Percentiles rank a stretch among this genome's conserved stretches.
Evolutionary conservation across 2,329 filamentous ascomycete species (phyloP).

Genomic region (Beauveria bassiana): DNA sequence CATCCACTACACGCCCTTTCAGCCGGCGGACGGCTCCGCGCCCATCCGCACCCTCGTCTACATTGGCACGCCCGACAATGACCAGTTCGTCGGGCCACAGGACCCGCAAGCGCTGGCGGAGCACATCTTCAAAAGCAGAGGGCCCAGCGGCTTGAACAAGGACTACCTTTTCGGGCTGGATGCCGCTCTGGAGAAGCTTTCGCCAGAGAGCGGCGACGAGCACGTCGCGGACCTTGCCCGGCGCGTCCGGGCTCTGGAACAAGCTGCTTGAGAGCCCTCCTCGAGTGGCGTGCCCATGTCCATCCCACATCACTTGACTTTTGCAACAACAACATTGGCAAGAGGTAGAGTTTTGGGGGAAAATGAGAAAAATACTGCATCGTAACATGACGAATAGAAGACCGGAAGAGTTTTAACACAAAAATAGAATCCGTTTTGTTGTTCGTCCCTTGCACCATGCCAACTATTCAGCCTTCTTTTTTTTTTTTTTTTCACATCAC

Average conservation of each 20-base stretch:
- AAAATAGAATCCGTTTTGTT: background rate
- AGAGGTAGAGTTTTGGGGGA: background rate
- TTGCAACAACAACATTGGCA: too few relatives aligned
- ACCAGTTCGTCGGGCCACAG: constrained; percentile 82
- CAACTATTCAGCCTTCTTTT: background rate
- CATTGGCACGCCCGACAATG: constrained; percentile 88
- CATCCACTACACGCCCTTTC: constrained; percentile 83
- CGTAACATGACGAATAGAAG: constrained; percentile 7
- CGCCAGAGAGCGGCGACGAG: constrained; percentile 68
- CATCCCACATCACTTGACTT: constrained; percentile 14
- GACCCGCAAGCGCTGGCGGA: constrained; percentile 69
- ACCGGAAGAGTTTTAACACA: constrained; percentile 34
- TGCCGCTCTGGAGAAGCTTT: constrained; percentile 62
- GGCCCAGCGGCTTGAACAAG: constrained; percentile 80
- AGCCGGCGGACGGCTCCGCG: constrained; percentile 36
- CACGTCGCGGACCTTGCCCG: constrained; percentile 78
- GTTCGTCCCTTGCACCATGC: background rate
- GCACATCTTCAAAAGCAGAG: constrained; percentile 69
- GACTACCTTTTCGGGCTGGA: constrained; percentile 86
- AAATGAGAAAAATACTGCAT: constrained; percentile 12
- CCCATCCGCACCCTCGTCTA: constrained; percentile 65
- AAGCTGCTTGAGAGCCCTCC: constrained; percentile 1
- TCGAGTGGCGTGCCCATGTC: background rate
- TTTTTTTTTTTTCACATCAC: constrained; percentile 12
- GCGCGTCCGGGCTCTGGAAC: constrained; percentile 55